Percentiles rank a stretch among this genome's conserved stretches.
These are phyloP conservation scores for Calonectria fujianensis DNA, from an alignment of 2,329 filamentous ascomycete species.

Conservation along the genomic window DNA sequence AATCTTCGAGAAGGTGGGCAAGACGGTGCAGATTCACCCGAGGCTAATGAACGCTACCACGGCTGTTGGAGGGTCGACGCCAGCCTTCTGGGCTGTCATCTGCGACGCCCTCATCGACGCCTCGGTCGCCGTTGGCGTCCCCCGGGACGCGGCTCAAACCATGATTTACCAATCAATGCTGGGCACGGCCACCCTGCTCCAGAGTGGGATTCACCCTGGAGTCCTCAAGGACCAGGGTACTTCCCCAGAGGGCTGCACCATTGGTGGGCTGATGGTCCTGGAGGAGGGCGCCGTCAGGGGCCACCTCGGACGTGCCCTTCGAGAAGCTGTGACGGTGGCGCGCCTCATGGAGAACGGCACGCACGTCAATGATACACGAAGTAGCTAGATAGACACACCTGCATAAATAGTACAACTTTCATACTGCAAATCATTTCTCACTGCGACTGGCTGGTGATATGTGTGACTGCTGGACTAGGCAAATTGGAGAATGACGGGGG, in stretches of 20 bases:
- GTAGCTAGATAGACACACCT: background rate
- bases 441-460: background rate
- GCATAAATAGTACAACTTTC: constrained; percentile 17
- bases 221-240: constrained; percentile 75
- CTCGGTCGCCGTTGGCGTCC: constrained; percentile 76
- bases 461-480: too few relatives aligned
- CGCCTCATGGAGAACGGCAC: constrained; percentile 61
- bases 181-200: constrained; percentile 73
- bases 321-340: constrained; percentile 69
- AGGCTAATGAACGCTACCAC: constrained; percentile 74
- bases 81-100: constrained; percentile 76
- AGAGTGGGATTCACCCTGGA: constrained; percentile 72
- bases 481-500: background rate
- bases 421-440: background rate
- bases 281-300: constrained; percentile 74
- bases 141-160: constrained; percentile 71
- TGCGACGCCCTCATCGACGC: constrained; percentile 76
- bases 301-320: constrained; percentile 63
- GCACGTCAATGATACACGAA: constrained; percentile 64
- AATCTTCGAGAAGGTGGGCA: constrained; percentile 74
- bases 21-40: constrained; percentile 69
- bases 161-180: constrained; percentile 78
- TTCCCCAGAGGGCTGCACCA: constrained; percentile 77
- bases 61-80: constrained; percentile 76
- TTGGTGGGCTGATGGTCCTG: constrained; percentile 74